phyloP scores from a whole-genome alignment of 2,329 filamentous ascomycete genomes.

The Reticulascus tulasneorum region DNA sequence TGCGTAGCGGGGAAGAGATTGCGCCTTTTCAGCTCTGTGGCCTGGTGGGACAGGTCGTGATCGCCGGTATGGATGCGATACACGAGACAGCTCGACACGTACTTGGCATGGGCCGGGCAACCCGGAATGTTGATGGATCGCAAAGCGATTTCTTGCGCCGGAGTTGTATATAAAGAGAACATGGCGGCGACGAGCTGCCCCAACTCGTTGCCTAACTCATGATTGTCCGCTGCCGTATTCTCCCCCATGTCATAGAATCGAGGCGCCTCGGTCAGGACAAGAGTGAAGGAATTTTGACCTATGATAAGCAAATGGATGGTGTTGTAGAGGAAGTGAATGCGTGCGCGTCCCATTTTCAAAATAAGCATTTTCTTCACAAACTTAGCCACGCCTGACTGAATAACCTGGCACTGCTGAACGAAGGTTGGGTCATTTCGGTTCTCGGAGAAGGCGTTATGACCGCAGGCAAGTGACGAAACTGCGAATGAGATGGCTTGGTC shows the following conservation, averaged over 20 bases:
- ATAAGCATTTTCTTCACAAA: constrained; percentile 41
- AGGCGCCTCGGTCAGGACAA: constrained; percentile 50
- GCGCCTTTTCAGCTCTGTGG: constrained; percentile 19
- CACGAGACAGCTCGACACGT: constrained; percentile 39
- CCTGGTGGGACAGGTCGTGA: constrained; percentile 18
- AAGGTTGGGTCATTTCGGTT: constrained; percentile 33
- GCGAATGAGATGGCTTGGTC: constrained; percentile 16
- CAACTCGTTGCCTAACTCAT: neutral
- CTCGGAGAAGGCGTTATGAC: constrained; percentile 40
- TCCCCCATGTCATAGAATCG: constrained; percentile 38
- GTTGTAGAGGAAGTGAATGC: constrained; percentile 40
- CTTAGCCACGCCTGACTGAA: constrained; percentile 30
- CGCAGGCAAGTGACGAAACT: constrained; percentile 30
- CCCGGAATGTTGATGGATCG: constrained; percentile 16
- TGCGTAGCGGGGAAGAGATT: constrained; percentile 5
- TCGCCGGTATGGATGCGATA: constrained; percentile 33
- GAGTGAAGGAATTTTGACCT: constrained; percentile 34
- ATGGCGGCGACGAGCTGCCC: too few species aligned
- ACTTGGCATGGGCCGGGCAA: constrained; percentile 24
- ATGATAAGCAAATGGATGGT: constrained; percentile 43
- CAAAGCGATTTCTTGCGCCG: neutral
- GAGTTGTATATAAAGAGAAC: too few species aligned
- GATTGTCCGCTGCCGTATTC: too few species aligned
- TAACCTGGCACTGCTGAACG: constrained; percentile 33
- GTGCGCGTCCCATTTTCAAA: constrained; percentile 24